Base-by-base conservation (phyloP, 805 yeast species). In the Blastobotrys muscicola region DNA sequence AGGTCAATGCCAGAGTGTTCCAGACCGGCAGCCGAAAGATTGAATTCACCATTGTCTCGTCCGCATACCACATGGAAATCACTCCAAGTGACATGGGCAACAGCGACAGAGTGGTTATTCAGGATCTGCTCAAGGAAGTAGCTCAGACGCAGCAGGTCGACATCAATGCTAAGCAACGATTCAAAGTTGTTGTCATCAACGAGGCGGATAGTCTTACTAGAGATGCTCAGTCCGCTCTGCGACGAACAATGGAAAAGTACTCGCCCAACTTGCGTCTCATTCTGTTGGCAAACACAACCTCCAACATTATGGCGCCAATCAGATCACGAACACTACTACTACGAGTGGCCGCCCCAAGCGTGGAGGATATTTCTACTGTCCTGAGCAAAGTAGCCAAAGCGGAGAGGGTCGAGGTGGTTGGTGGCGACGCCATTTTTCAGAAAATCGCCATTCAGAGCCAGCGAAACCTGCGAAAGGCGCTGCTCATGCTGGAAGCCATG, bases 61-160 rank as follows among this genome's bases (percentile, higher is more conserved):
- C 94, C 8, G 84, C 90, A 0, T 78, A 81, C 58, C 99, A 92
- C 64, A 65, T 89, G 49, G 99, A 92, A 60, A 84, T 92, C 55
- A 92, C 97, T 2, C 99, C 99, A 6, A 76, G 92, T 47, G 98
- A 92, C 64, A 82, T 92, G 80, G 97, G 97, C 5, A 86, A 82
- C 61, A 86, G 87, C 58, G 99, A 92, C 64, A 73, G 97, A 49
- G 81, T 92, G 41, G 96, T 92, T 29, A 87, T 92, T 52, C 97
- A 92, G 60, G 97, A 92, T 56, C 66, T 92, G 48, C 71, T 92
- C 53, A 92, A 92, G 56, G 97, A 92, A 51, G 79, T 92, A 38
- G 98, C 97, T 2, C 94, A 87, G 55, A 84, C 92, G 9, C 96
- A 89, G 57, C 95, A 89, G 57, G 87, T 92, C n/a, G 96, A 89